phyloP scores from a whole-genome alignment of 1,284 basidiomycete species.

The Kalmanozyma brasiliensis region DNA sequence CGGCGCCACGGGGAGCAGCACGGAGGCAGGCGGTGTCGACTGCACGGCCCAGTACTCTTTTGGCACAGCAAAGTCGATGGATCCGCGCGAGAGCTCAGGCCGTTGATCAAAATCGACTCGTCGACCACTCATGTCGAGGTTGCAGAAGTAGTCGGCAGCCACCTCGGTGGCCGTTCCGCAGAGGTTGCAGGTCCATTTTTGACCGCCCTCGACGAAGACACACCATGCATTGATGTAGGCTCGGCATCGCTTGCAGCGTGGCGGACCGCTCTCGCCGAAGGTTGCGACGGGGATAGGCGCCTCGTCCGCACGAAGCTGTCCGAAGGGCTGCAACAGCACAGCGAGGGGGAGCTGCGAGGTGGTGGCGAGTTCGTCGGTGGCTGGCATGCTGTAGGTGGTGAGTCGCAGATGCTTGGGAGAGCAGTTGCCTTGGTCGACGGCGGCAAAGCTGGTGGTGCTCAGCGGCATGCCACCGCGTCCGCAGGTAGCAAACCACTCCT shows the following conservation, averaged over 20 bases:
- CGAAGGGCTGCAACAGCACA: conserved; percentile 89
- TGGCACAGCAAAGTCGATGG: conserved; percentile 88
- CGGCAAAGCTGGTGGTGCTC: conserved; percentile 85
- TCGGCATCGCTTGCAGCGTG: conserved; percentile 85
- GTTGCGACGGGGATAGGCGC: conserved; percentile 77
- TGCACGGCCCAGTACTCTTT: conserved; percentile 84
- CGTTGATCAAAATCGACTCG: conserved; percentile 84
- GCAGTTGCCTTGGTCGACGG: conserved; percentile 88
- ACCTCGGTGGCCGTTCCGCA: conserved; percentile 83
- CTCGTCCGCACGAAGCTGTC: conserved; percentile 77
- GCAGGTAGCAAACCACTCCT: conserved; percentile 80
- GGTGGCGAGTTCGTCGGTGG: conserved; percentile 80
- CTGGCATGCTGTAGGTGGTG: conserved; percentile 80
- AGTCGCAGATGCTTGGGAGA: conserved; percentile 76
- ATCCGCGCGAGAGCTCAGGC: conserved; percentile 89
- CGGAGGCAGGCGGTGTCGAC: conserved; percentile 67
- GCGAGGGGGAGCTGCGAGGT: conserved; percentile 84
- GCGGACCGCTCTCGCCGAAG: conserved; percentile 77
- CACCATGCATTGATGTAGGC: conserved; percentile 97
- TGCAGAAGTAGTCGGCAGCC: conserved; percentile 80
- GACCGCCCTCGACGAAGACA: conserved; percentile 84
- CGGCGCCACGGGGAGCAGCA: conserved; percentile 59
- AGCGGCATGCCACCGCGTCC: conserved; percentile 77
- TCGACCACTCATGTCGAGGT: conserved; percentile 81
- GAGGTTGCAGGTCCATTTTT: conserved; percentile 91